These are phyloP conservation scores for Saprolegnia parasitica DNA, from an alignment of 352 stramenopile species.

Conservation along the genomic window DNA sequence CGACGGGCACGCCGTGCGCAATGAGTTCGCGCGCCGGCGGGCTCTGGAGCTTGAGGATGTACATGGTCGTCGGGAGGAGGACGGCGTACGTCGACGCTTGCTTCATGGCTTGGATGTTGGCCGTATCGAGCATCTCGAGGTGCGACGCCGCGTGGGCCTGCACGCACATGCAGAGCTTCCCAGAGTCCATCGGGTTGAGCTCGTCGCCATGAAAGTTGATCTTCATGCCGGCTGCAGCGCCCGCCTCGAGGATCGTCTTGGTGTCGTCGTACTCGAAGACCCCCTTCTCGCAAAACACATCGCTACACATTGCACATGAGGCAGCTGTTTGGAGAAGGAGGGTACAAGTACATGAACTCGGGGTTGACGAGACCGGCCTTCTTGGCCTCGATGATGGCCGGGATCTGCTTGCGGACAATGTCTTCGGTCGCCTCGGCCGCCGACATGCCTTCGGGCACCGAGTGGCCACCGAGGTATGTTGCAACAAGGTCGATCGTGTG, in stretches of 20 bases:
- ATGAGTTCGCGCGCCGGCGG: conserved; percentile 73
- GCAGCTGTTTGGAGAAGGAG: background rate
- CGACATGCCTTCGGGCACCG: conserved; percentile 66
- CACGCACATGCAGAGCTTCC: conserved; percentile 52
- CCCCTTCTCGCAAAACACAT: conserved; percentile 83
- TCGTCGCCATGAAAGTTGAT: conserved; percentile 86
- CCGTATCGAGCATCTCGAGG: conserved; percentile 66
- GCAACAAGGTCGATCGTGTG: conserved; percentile 71
- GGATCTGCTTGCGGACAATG: conserved; percentile 73
- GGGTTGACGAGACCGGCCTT: conserved; percentile 65
- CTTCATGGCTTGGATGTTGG: conserved; percentile 65
- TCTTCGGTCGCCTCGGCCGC: conserved; percentile 56
- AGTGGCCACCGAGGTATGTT: conserved; percentile 73
- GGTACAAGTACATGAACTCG: conserved; percentile 58
- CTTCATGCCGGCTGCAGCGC: conserved; percentile 54
- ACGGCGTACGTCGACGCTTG: conserved; percentile 56
- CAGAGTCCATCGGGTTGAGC: conserved; percentile 65
- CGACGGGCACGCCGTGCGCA: conserved; percentile 51
- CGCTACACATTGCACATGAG: conserved; percentile 29
- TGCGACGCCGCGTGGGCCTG: conserved; percentile 65
- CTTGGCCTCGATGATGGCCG: conserved; percentile 56
- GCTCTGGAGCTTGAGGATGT: conserved; percentile 72
- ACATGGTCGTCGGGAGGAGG: conserved; percentile 79
- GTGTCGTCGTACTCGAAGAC: conserved; percentile 78
- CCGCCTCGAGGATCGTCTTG: conserved; percentile 64